These are phyloP conservation scores for Blastocystis sp. DNA, from an alignment of 352 stramenopile genomes.

Conservation along the genomic window DNA sequence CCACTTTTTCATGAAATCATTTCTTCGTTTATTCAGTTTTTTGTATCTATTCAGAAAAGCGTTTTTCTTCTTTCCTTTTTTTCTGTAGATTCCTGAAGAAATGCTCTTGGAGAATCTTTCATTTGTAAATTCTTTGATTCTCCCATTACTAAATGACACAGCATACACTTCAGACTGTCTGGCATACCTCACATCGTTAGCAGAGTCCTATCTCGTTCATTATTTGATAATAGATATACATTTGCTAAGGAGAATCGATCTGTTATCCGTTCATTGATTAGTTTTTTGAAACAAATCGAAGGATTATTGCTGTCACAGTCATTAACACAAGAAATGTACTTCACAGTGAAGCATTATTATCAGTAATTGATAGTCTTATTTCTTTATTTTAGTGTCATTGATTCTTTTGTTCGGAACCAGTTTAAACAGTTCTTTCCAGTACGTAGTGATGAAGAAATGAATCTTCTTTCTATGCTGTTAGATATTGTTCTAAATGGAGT, in stretches of 20 bases:
- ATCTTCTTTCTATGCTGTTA: not conserved
- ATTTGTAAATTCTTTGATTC: constrained; percentile 2
- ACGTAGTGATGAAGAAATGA: not conserved
- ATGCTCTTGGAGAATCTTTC: not conserved
- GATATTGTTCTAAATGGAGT: not conserved
- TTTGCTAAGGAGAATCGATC: constrained; percentile 37
- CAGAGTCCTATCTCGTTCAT: not conserved
- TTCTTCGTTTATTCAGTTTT: not conserved
- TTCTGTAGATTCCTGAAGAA: constrained; percentile 18
- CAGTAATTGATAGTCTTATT: not conserved
- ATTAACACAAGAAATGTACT: not conserved
- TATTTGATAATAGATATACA: not conserved
- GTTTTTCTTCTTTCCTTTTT: not conserved
- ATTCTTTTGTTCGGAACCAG: not conserved
- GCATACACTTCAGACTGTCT: not conserved
- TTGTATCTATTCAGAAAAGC: not conserved
- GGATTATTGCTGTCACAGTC: not conserved
- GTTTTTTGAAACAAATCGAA: not conserved
- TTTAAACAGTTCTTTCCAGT: not conserved
- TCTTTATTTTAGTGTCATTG: not conserved
- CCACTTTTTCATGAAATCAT: not conserved
- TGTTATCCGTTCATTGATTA: not conserved
- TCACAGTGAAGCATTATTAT: not conserved
- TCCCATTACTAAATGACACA: not conserved
- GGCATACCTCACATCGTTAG: not conserved